These are phyloP conservation scores for Fistulifera solaris DNA, from an alignment of 108 stramenopile genomes.

Conservation along the genomic window DNA sequence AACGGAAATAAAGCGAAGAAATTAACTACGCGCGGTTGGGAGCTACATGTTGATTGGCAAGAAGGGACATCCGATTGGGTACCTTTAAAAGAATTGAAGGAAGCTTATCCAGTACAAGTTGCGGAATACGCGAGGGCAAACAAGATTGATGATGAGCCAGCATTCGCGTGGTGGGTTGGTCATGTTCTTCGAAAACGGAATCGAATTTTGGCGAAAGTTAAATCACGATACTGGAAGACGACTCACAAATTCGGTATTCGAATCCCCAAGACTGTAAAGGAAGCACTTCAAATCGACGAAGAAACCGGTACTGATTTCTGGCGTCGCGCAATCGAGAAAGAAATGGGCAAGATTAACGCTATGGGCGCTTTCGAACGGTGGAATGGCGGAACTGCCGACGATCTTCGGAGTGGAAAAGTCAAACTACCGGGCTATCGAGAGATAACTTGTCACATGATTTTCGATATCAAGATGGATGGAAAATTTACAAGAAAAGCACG, in stretches of 20 bases:
- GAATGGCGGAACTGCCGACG: too few relatives aligned
- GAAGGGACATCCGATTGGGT: constrained; percentile 19
- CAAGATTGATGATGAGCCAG: constrained; percentile 12
- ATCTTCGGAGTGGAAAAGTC: background rate
- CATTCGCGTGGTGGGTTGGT: constrained; percentile 41
- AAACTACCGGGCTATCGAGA: constrained; percentile 1
- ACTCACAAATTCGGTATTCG: constrained; percentile 42
- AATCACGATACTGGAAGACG: constrained; percentile 1
- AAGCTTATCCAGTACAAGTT: constrained; percentile 13
- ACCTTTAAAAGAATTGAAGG: constrained; percentile 19
- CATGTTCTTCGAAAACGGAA: constrained; percentile 16
- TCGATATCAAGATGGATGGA: constrained; percentile 16
- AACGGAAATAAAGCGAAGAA: background rate
- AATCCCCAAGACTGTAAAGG: constrained; percentile 25
- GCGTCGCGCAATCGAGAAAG: constrained; percentile 20
- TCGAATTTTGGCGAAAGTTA: constrained; percentile 12
- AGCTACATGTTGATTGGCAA: constrained; percentile 30
- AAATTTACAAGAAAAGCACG: background rate
- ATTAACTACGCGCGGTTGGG: constrained; percentile 42
- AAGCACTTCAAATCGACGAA: constrained; percentile 33
- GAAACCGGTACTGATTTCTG: constrained; percentile 26
- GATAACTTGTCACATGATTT: constrained; percentile 28
- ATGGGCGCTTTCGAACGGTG: too few relatives aligned
- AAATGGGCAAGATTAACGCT: constrained; percentile 9
- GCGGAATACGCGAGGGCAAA: constrained; percentile 18